A percentile compares a stretch with the other conserved stretches of the same genome.
phyloP scores from a whole-genome alignment of 192 early-diverging fungal species.

The Coemansia sp. region DNA sequence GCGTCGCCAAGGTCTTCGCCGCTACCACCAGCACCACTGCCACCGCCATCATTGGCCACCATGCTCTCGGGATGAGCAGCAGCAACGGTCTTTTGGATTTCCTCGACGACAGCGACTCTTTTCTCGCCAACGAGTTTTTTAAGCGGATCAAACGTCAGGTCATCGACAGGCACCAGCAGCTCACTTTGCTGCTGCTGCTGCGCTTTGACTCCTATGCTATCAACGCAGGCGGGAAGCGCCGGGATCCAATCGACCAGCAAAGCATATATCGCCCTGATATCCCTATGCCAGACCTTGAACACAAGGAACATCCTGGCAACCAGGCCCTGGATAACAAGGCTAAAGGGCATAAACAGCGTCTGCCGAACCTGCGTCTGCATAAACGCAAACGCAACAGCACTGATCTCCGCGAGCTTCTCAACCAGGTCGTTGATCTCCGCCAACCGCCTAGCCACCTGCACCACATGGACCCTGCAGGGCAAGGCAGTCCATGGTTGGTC shows the following conservation, averaged over 20 bases:
- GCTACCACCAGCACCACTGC: too few relatives aligned
- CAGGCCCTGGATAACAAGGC: slow-evolving; percentile 26
- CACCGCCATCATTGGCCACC: too few relatives aligned
- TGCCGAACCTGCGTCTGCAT: slow-evolving; percentile 29
- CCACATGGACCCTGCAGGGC: slow-evolving; percentile 19
- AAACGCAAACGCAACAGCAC: slow-evolving; percentile 17
- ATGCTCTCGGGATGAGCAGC: too few relatives aligned
- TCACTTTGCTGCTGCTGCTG: background rate
- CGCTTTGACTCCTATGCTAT: background rate
- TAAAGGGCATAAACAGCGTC: slow-evolving; percentile 41
- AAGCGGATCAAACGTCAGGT: background rate
- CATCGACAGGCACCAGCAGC: background rate
- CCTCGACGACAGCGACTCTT: background rate
- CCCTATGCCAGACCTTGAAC: slow-evolving; percentile 24
- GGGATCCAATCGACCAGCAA: slow-evolving; percentile 28
- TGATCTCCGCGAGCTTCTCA: slow-evolving; percentile 13
- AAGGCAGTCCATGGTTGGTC: slow-evolving; percentile 15
- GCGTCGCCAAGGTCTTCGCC: background rate
- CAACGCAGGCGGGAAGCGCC: slow-evolving; percentile 29
- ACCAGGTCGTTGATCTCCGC: slow-evolving; percentile 16
- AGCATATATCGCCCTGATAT: slow-evolving; percentile 14
- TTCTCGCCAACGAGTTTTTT: background rate
- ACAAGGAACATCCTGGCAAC: slow-evolving; percentile 24
- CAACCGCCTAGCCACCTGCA: slow-evolving; percentile 14
- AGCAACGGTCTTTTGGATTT: too few relatives aligned